Conservation (phyloP, 2,329 filamentous ascomycete species). For the Pseudogymnoascus sp. region DNA sequence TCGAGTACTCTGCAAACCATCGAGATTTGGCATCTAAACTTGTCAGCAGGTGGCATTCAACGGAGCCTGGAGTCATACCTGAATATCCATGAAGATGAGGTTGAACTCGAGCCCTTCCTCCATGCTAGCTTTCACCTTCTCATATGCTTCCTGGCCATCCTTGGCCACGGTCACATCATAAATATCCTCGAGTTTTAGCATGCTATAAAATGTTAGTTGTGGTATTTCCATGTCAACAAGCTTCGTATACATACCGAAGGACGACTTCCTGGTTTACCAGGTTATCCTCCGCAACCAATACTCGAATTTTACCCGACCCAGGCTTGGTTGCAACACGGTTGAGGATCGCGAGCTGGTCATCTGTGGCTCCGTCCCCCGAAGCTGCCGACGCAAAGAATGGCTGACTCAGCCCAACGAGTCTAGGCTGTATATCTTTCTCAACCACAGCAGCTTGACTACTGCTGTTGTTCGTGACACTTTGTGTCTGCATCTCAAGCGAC, state of each 20-base stretch:
- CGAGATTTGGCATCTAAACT: slow-evolving; percentile 75
- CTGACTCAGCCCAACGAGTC: slow-evolving; percentile 71
- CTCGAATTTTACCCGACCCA: slow-evolving; percentile 56
- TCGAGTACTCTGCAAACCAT: slow-evolving; percentile 77
- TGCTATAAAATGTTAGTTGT: slow-evolving; percentile 50
- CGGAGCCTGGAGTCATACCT: slow-evolving; percentile 26
- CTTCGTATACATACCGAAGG: slow-evolving; percentile 33
- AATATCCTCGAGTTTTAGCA: slow-evolving; percentile 69
- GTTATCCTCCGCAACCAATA: slow-evolving; percentile 79
- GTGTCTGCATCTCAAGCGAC: slow-evolving; percentile 13
- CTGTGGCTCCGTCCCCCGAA: slow-evolving; percentile 25
- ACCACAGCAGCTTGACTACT: slow-evolving; percentile 29
- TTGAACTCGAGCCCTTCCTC: slow-evolving; percentile 64
- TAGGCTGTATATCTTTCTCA: slow-evolving; percentile 60
- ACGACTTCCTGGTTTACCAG: slow-evolving; percentile 55
- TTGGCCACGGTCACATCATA: slow-evolving; percentile 84
- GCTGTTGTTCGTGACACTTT: slow-evolving; percentile 6
- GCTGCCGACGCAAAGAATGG: slow-evolving; percentile 56
- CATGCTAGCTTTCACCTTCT: slow-evolving; percentile 77
- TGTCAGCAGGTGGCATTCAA: slow-evolving; percentile 8
- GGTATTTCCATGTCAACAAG: slow-evolving; percentile 33
- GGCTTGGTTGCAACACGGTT: slow-evolving; percentile 55
- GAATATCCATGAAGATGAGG: slow-evolving; percentile 92
- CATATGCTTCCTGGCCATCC: slow-evolving; percentile 79
- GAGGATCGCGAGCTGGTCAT: slow-evolving; percentile 57